Evolutionary conservation across 1,139 yeast genomes (phyloP), one percentile per base, ranked within the genome.

Genomic region (Yamadazyma aaseri): DNA sequence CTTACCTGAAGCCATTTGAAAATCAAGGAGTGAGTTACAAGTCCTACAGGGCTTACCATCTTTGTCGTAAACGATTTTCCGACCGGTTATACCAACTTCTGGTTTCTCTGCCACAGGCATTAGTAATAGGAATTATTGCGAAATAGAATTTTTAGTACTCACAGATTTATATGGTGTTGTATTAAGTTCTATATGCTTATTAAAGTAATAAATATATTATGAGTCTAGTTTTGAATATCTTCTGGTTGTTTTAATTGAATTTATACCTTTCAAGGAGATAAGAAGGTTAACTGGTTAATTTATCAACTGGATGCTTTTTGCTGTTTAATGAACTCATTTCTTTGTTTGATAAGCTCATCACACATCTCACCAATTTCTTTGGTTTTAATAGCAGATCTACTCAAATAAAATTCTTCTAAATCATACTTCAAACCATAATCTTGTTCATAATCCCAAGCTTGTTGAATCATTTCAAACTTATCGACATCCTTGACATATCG

Each of bases 1-100:
- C 33, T 57, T 58, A 3, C 63, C 57, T 7, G 68, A 71, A 13
- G 79, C 89, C 59, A 75, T 65, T 53, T 79, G 81, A 59, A 90
- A 89, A 55, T 87, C 96, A 26, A 78, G 55, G 28, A 89, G 58
- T 0, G 87, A 61, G 57, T 87, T 87, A 55, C 97, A 90, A 4
- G 95, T 65, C 35, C 95, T 90, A 53, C 97, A 87, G 35, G 96
- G 96, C 59, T 86, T 87, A 1, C 97, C 97, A 57, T 89, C 82
- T 53, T 86, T 81, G 49, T 86, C 96, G 40, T 85, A 82, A 16
- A 86, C 61, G 42, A 87, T 83, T 49, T 76, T 79, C 35, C 84
- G 70, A 0, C 96, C 95, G 17, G 75, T 55, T 3, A 71, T 63
- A 0, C 86, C 86, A 35, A 69, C 48, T 12, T 51, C 66, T 3